Percentiles rank a stretch among this genome's conserved stretches.
Conservation (phyloP, 257 asterid genomes). For the Ajuga chamaepitys region DNA sequence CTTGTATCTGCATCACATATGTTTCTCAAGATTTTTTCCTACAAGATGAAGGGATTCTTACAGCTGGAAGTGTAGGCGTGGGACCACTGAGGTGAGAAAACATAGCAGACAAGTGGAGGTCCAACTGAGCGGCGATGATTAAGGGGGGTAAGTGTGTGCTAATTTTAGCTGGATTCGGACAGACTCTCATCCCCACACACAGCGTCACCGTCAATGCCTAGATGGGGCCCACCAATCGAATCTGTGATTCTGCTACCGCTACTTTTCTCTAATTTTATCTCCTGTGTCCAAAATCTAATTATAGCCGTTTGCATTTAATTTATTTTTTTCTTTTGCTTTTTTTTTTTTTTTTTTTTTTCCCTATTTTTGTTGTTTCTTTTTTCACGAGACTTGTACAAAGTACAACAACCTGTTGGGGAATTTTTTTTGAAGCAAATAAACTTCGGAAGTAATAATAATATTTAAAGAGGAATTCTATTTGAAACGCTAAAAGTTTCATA, state of each 20-base stretch:
- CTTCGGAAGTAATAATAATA: too few relatives aligned
- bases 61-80: constrained; percentile 38
- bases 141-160: not conserved
- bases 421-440: too few relatives aligned
- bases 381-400: too few relatives aligned
- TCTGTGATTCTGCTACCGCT: not conserved
- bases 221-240: not conserved
- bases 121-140: not conserved
- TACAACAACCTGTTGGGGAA: too few relatives aligned
- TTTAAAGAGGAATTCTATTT: too few relatives aligned
- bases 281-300: not conserved
- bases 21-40: too few relatives aligned
- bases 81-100: constrained; percentile 16
- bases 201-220: not conserved
- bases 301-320: not conserved
- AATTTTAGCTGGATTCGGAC: not conserved
- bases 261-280: not conserved
- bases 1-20: too few relatives aligned
- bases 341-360: too few relatives aligned
- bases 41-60: not conserved
- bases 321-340: not conserved
- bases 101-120: constrained; percentile 15
- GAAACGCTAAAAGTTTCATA: too few relatives aligned
- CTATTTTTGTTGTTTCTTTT: too few relatives aligned
- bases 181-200: not conserved